A percentile compares a stretch with the other conserved stretches of the same genome.
phyloP scores from a whole-genome alignment of 139 green algal species.

The Pseudopediastrum boryanum region DNA sequence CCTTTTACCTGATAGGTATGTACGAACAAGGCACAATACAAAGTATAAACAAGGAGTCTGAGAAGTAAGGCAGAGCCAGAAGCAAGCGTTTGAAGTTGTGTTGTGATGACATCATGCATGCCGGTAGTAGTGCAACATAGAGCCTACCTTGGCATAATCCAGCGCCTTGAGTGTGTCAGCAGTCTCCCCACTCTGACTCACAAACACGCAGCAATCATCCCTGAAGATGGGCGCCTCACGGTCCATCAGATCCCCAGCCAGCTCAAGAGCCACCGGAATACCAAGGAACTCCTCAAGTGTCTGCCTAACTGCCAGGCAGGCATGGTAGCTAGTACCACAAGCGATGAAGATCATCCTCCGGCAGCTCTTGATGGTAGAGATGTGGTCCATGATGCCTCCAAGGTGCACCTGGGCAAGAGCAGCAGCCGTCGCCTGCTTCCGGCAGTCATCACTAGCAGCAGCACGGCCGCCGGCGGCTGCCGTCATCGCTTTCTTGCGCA shows the following conservation, averaged over 20 bases:
- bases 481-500: too few relatives aligned
- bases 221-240: constrained; percentile 64
- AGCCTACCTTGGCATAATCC: constrained; percentile 51
- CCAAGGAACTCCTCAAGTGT: constrained; percentile 51
- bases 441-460: too few relatives aligned
- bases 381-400: constrained; percentile 77
- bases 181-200: constrained; percentile 86
- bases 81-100: too few relatives aligned
- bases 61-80: too few relatives aligned
- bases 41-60: too few relatives aligned
- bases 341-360: constrained; percentile 93
- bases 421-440: too few relatives aligned
- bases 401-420: too few relatives aligned
- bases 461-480: too few relatives aligned
- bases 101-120: too few relatives aligned
- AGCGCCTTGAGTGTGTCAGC: constrained; percentile 85
- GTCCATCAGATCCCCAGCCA: constrained; percentile 79
- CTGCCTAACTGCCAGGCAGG: constrained; percentile 78
- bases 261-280: constrained; percentile 79
- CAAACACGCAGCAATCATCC: constrained; percentile 87
- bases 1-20: too few relatives aligned
- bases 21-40: too few relatives aligned
- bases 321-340: constrained; percentile 93
- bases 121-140: too few relatives aligned
- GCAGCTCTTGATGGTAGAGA: constrained; percentile 30